A percentile compares a stretch with the other conserved stretches of the same genome.
phyloP scores from a whole-genome alignment of 257 asterid species.

The Nicotiana tomentosiformis region DNA sequence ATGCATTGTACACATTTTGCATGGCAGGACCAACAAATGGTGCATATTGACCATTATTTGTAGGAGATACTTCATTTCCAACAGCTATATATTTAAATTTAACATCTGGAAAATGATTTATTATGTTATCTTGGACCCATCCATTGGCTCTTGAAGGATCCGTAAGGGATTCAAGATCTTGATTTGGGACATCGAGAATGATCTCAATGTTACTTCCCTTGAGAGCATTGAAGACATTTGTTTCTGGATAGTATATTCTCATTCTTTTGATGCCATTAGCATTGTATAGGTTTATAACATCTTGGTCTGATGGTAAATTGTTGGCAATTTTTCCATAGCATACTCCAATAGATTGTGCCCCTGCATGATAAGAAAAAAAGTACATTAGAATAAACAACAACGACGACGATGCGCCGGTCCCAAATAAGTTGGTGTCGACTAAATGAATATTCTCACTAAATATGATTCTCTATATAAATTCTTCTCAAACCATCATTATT shows the following conservation, averaged over 20 bases:
- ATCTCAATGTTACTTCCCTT: slow-evolving; percentile 27
- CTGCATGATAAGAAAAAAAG: not conserved
- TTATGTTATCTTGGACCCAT: slow-evolving; percentile 30
- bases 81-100: slow-evolving; percentile 33
- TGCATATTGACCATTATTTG: not conserved
- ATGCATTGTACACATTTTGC: slow-evolving; percentile 22
- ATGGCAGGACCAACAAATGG: slow-evolving; percentile 19
- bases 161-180: slow-evolving; percentile 18
- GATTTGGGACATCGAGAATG: slow-evolving; percentile 23
- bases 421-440: too few species aligned
- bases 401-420: too few species aligned
- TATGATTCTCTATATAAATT: too few species aligned
- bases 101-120: not conserved
- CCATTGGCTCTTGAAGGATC: slow-evolving; percentile 3
- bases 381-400: too few species aligned
- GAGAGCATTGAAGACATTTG: slow-evolving; percentile 20
- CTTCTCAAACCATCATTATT: too few species aligned
- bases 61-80: slow-evolving; percentile 32
- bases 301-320: slow-evolving; percentile 26
- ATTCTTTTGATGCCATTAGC: slow-evolving; percentile 12
- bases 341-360: slow-evolving; percentile 23
- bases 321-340: slow-evolving; percentile 25
- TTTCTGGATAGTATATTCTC: slow-evolving; percentile 22
- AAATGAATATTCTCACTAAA: too few species aligned
- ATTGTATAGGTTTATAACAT: slow-evolving; percentile 22